These are phyloP conservation scores for Sisymbrium irio DNA, from an alignment of 345 rosid species.

Conservation along the genomic window DNA sequence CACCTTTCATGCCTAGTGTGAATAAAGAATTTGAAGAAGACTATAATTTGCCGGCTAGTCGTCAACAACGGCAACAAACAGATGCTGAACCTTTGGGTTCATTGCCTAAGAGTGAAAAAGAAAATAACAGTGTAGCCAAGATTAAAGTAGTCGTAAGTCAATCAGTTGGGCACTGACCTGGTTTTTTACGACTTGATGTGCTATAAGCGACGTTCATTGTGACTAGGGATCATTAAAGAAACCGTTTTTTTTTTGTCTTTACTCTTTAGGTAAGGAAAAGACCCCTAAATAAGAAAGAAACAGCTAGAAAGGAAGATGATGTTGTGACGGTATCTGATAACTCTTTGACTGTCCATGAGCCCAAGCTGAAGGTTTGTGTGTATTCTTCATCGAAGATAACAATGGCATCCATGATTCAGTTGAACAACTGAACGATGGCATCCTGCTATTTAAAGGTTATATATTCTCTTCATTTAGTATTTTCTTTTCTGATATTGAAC, in stretches of 20 bases:
- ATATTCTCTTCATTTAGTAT: constrained; percentile 7
- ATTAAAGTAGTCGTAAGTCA: constrained; percentile 96
- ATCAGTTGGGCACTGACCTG: constrained; percentile 8
- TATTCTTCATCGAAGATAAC: constrained; percentile 27
- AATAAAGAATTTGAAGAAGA: constrained; percentile 68
- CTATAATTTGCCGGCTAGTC: constrained; percentile 42
- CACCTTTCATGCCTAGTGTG: constrained; percentile 75
- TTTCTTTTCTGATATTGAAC: constrained; percentile 11
- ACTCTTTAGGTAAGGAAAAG: constrained; percentile 84
- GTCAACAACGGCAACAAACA: constrained; percentile 50
- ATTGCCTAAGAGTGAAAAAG: constrained; percentile 60
- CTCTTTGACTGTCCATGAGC: constrained; percentile 82
- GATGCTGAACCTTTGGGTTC: constrained; percentile 54
- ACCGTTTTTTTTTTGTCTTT: not conserved
- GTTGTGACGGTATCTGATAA: constrained; percentile 75
- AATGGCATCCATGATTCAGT: constrained; percentile 29
- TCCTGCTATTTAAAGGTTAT: constrained; percentile 25
- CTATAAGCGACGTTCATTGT: not conserved
- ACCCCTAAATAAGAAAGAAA: constrained; percentile 92
- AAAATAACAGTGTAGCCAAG: constrained; percentile 83
- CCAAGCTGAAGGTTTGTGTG: constrained; percentile 82
- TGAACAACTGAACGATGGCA: constrained; percentile 31
- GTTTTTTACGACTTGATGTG: constrained; percentile 10
- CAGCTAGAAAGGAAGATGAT: constrained; percentile 90
- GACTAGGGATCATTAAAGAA: constrained; percentile 2